Conservation (phyloP, 176 grass and related monocot species). For the Aegilops tauschii region DNA sequence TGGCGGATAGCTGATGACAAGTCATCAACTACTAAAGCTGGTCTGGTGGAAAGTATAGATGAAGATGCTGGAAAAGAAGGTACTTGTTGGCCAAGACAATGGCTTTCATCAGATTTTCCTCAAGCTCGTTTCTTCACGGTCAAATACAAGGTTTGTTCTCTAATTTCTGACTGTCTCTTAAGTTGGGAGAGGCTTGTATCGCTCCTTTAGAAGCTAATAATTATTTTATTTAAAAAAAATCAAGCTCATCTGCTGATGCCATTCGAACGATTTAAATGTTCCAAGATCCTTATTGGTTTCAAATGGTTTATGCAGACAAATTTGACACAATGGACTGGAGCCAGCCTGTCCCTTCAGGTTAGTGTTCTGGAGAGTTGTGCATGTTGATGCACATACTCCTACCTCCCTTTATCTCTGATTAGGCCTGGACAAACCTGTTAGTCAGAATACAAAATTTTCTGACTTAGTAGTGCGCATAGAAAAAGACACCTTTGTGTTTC, state of each 20-base stretch:
- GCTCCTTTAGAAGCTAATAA: not conserved
- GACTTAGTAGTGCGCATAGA: not conserved
- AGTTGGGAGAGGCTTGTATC: not conserved
- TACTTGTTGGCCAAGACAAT: slow-evolving; percentile 96
- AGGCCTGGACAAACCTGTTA: slow-evolving; percentile 10
- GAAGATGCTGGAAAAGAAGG: slow-evolving; percentile 93
- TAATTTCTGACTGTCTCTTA: not conserved
- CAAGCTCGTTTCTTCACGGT: slow-evolving; percentile 75
- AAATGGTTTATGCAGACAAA: slow-evolving; percentile 86
- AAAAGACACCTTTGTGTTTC: not conserved
- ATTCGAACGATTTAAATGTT: slow-evolving; percentile 29
- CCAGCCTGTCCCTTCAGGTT: slow-evolving; percentile 97
- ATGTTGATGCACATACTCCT: not conserved
- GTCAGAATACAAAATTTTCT: not conserved
- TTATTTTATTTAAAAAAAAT: not conserved
- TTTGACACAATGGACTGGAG: slow-evolving; percentile 97
- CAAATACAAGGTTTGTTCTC: slow-evolving; percentile 89
- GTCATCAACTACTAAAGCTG: slow-evolving; percentile 91
- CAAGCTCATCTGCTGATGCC: not conserved
- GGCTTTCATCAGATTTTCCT: slow-evolving; percentile 93
- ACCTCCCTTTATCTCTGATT: not conserved
- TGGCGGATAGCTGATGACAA: slow-evolving; percentile 99
- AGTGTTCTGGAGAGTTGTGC: slow-evolving; percentile 24
- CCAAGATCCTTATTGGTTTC: slow-evolving; percentile 25
- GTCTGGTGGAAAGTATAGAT: slow-evolving; percentile 91